Conservation (phyloP, 345 rosid species). For the Lepidium aucheri region DNA sequence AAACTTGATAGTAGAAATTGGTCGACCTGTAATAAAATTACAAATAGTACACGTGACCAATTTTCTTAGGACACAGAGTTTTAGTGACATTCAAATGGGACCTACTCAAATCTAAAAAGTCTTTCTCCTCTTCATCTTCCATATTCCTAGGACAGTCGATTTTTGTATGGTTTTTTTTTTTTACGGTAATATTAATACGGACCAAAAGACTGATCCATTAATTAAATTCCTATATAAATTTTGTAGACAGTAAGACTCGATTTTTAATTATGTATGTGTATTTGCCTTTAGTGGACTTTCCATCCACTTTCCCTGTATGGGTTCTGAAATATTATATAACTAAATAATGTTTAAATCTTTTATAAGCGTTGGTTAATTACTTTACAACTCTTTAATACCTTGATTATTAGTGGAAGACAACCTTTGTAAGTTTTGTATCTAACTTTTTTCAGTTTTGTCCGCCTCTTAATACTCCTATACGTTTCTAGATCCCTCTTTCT, state of each 20-base stretch:
- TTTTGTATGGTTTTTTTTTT: background rate
- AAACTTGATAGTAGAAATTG: background rate
- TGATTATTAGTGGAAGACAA: constrained; percentile 19
- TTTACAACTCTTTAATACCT: background rate
- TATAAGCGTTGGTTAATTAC: background rate
- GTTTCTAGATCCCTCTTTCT: constrained; percentile 18
- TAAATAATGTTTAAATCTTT: background rate
- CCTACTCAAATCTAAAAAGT: background rate
- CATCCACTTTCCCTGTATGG: too few species aligned
- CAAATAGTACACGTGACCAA: background rate
- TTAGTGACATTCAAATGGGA: background rate
- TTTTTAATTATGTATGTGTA: too few species aligned
- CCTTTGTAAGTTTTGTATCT: background rate
- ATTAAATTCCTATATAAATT: too few species aligned
- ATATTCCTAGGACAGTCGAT: constrained; percentile 10
- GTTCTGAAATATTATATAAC: too few species aligned
- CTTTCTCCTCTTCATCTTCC: background rate
- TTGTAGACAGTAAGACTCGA: too few species aligned
- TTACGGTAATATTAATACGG: too few species aligned
- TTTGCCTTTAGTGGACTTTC: too few species aligned
- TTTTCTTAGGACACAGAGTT: constrained; percentile 3
- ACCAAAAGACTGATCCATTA: too few species aligned
- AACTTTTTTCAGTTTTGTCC: constrained; percentile 11
- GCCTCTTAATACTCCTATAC: background rate
- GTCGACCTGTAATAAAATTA: constrained; percentile 8